Evolutionary conservation across 768 basidiomycete species (phyloP).

Genomic region (Russula vinacea): DNA sequence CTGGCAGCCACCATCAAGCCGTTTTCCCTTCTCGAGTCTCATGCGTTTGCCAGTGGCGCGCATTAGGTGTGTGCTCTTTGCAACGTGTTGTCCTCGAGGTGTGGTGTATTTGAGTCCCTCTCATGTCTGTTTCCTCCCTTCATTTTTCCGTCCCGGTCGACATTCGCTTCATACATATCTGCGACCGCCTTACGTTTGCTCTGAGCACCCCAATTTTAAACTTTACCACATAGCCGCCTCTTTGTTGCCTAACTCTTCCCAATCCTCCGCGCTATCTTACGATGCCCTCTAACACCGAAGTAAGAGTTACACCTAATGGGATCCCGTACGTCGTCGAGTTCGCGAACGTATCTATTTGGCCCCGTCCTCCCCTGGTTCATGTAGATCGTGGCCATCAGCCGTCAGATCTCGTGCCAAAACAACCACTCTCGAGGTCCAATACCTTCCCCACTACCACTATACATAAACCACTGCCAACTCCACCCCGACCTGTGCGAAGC

Average conservation of each 20-base stretch:
- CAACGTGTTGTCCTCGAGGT: conserved; percentile 28
- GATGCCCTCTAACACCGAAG: conserved; percentile 31
- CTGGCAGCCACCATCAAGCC: neutral
- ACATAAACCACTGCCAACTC: conserved; percentile 25
- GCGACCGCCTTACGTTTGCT: conserved; percentile 12
- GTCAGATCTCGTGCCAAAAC: conserved; percentile 5
- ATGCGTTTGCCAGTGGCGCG: conserved; percentile 5
- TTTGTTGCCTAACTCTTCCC: conserved; percentile 7
- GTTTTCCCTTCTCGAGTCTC: neutral
- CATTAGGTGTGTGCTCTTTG: conserved; percentile 9
- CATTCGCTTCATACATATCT: conserved; percentile 12
- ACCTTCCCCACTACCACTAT: conserved; percentile 24
- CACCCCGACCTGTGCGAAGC: conserved; percentile 25
- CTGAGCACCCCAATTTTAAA: conserved; percentile 23
- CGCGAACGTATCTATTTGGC: conserved; percentile 37
- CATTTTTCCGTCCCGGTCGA: conserved; percentile 16
- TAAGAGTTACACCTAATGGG: conserved; percentile 37
- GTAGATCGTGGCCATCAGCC: conserved; percentile 1
- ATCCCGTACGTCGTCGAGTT: conserved; percentile 40
- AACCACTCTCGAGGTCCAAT: conserved; percentile 23
- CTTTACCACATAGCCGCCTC: conserved; percentile 10
- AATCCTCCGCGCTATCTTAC: conserved; percentile 20
- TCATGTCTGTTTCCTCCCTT: conserved; percentile 1
- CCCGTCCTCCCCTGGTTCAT: conserved; percentile 18
- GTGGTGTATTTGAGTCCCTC: conserved; percentile 12